Conservation (phyloP, 768 basidiomycete genomes). For the Leucosporidium scottii region DNA sequence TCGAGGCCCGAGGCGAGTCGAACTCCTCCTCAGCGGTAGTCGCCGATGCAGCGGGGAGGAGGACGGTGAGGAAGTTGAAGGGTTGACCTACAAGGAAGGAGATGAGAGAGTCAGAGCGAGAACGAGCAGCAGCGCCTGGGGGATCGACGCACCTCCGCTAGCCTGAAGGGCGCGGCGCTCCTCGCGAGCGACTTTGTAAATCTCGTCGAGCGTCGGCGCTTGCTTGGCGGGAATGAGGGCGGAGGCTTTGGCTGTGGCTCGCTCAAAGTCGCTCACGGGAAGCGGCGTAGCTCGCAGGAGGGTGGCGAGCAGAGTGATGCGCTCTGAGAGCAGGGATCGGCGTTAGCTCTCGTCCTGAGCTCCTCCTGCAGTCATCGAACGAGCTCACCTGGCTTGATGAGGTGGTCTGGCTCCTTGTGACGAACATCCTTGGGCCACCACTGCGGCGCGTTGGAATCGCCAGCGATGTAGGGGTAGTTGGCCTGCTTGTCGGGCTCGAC, state of each 20-base stretch:
- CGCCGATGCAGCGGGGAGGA: background rate
- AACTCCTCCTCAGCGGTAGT: no score
- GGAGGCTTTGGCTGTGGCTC: slow-evolving; percentile 39
- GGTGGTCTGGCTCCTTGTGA: slow-evolving; percentile 46
- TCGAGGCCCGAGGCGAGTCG: background rate
- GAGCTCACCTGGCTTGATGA: slow-evolving; percentile 42
- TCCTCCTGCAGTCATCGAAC: no score
- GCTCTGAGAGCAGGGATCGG: slow-evolving; percentile 37
- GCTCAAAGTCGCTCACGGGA: slow-evolving; percentile 40
- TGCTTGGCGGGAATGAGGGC: slow-evolving; percentile 40
- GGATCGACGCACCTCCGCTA: background rate
- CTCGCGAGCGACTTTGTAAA: slow-evolving; percentile 43
- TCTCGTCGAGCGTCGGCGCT: slow-evolving; percentile 39
- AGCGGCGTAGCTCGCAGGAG: slow-evolving; percentile 39
- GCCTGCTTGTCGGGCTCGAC: slow-evolving; percentile 46
- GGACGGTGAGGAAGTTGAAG: slow-evolving; percentile 2
- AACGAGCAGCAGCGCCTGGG: background rate
- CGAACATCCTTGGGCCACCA: slow-evolving; percentile 46
- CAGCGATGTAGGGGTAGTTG: slow-evolving; percentile 44
- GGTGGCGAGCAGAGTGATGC: slow-evolving; percentile 39
- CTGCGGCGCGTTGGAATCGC: slow-evolving; percentile 42
- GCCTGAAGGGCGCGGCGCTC: slow-evolving; percentile 23
- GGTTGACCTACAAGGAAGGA: background rate
- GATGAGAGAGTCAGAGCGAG: no score
- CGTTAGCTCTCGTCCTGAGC: no score